These are phyloP conservation scores for Leccinum subtestaceum DNA, from an alignment of 768 basidiomycete species.

Conservation along the genomic window DNA sequence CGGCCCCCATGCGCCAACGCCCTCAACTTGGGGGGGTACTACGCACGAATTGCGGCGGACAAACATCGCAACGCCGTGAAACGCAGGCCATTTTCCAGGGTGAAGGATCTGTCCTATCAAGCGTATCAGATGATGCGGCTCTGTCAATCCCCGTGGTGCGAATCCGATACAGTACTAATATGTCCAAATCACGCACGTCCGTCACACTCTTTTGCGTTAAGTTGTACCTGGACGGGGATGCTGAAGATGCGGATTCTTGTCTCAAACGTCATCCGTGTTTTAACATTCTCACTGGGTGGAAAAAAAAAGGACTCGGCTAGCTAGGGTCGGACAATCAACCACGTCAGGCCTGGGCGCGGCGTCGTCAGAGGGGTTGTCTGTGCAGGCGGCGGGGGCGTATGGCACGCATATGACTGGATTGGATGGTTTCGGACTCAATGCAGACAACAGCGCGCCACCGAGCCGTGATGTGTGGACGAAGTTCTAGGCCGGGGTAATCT, in stretches of 20 bases:
- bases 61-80: conserved; percentile 20
- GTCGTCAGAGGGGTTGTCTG: background rate
- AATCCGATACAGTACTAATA: conserved; percentile 5
- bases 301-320: conserved; percentile 1
- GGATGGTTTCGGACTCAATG: conserved; percentile 7
- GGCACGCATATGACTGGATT: conserved; percentile 4
- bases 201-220: conserved; percentile 3
- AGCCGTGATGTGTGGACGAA: background rate
- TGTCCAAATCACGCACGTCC: conserved; percentile 5
- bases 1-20: background rate
- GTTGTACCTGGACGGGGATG: background rate
- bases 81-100: conserved; percentile 12
- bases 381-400: background rate
- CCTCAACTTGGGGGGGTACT: background rate
- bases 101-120: conserved; percentile 21
- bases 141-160: conserved; percentile 15
- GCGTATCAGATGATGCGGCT: conserved; percentile 26
- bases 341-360: conserved; percentile 5
- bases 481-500: conserved; percentile 28
- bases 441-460: background rate
- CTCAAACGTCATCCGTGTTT: background rate
- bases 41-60: conserved; percentile 3
- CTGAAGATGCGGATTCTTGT: background rate
- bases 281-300: background rate
- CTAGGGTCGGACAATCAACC: background rate